Conservation (phyloP, 257 asterid genomes). For the Nicotiana attenuata region DNA sequence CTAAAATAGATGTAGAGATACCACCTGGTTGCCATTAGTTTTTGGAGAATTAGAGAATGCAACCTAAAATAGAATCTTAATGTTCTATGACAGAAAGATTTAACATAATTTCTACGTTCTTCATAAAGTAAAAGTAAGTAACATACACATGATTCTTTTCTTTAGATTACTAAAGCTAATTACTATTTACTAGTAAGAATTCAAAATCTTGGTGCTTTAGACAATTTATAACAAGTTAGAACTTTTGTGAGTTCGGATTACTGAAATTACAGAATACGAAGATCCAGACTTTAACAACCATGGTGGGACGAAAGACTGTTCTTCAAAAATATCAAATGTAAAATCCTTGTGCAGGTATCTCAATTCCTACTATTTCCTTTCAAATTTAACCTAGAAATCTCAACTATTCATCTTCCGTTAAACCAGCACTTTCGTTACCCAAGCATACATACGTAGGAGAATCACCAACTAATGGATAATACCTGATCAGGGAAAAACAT, state of each 20-base stretch:
- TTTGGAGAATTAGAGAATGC: neutral
- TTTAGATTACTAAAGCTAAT: neutral
- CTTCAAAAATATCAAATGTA: neutral
- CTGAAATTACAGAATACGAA: neutral
- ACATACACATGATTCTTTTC: neutral
- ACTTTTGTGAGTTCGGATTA: neutral
- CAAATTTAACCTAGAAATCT: slow-evolving; percentile 4
- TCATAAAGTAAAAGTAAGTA: slow-evolving; percentile 5
- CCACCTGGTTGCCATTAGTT: neutral
- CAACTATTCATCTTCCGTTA: neutral
- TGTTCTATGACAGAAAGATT: neutral
- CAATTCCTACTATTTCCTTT: neutral
- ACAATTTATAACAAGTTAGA: neutral
- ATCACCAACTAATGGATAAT: too few relatives aligned
- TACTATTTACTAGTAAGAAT: neutral
- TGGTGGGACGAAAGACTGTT: neutral
- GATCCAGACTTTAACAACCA: neutral
- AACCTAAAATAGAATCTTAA: neutral
- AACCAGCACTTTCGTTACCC: neutral
- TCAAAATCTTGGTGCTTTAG: neutral
- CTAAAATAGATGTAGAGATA: neutral
- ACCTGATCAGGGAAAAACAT: neutral
- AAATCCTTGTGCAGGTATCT: neutral
- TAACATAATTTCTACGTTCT: neutral
- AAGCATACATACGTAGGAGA: too few relatives aligned